Evolutionary conservation across 2,329 filamentous ascomycete species (phyloP).

Genomic region (Neonectria ditissima): DNA sequence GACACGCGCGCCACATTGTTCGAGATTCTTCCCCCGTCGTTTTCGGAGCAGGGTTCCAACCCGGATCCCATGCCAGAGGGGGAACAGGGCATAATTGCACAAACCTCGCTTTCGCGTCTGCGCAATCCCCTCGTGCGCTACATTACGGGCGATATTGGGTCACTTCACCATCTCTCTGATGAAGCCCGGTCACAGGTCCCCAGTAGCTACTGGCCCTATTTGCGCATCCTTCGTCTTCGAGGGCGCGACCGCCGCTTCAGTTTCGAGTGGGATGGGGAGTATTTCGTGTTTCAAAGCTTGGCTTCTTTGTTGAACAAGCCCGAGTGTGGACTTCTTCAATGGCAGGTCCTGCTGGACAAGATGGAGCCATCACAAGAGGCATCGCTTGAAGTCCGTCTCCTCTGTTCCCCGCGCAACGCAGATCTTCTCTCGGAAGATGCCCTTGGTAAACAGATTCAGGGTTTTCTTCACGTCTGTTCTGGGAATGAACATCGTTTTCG

Average conservation of each 20-base stretch:
- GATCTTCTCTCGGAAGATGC: slow-evolving; percentile 23
- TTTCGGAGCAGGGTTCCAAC: slow-evolving; percentile 7
- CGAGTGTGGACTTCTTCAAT: slow-evolving; percentile 52
- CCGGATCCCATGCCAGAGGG: slow-evolving; percentile 44
- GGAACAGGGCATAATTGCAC: slow-evolving; percentile 53
- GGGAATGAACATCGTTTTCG: slow-evolving; percentile 47
- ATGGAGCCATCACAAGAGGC: slow-evolving; percentile 42
- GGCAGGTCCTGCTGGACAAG: slow-evolving; percentile 55
- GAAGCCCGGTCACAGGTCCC: slow-evolving; percentile 31
- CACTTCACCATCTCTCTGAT: slow-evolving; percentile 51
- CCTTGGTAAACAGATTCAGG: slow-evolving; percentile 35
- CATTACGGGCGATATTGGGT: slow-evolving; percentile 56
- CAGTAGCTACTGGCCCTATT: slow-evolving; percentile 36
- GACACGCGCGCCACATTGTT: slow-evolving; percentile 52
- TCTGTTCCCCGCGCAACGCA: slow-evolving; percentile 31
- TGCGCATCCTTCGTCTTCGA: slow-evolving; percentile 52
- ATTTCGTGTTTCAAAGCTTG: slow-evolving; percentile 52
- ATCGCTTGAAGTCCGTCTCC: slow-evolving; percentile 43
- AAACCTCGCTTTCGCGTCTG: slow-evolving; percentile 56
- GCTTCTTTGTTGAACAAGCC: slow-evolving; percentile 37
- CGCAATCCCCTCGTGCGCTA: slow-evolving; percentile 59
- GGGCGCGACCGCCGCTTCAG: slow-evolving; percentile 58
- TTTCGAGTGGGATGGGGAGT: slow-evolving; percentile 55
- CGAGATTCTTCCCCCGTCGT: slow-evolving; percentile 50
- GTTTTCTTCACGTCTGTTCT: slow-evolving; percentile 41